A percentile compares a stretch with the other conserved stretches of the same genome.
Evolutionary conservation across 495 filamentous ascomycete genomes (phyloP).

Genomic region (Talaromyces wortmannii): DNA sequence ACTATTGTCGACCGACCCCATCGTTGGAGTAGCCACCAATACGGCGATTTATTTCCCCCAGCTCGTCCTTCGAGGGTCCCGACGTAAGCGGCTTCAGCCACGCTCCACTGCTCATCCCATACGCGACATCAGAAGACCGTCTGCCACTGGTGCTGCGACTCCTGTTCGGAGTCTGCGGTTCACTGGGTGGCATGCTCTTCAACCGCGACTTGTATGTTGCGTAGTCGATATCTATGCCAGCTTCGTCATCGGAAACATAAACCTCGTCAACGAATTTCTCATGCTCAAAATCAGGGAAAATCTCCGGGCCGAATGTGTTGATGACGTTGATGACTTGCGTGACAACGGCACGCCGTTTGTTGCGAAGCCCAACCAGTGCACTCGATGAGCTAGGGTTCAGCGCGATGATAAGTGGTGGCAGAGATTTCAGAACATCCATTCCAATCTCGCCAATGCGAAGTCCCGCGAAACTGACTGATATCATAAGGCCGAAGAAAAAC

Average conservation of each 20-base stretch:
- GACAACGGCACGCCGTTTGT: conserved; percentile 61
- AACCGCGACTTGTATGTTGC: conserved; percentile 20
- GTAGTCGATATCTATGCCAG: conserved; percentile 11
- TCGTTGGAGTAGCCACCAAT: not conserved
- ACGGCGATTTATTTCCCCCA: conserved; percentile 2
- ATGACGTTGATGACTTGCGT: conserved; percentile 73
- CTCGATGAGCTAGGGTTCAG: conserved; percentile 71
- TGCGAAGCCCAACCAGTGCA: conserved; percentile 64
- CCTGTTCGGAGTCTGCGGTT: conserved; percentile 49
- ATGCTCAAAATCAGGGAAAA: conserved; percentile 83
- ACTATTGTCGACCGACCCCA: not conserved
- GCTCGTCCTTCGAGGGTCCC: conserved; percentile 1
- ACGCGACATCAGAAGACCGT: not conserved
- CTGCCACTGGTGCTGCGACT: conserved; percentile 46
- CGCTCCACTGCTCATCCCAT: conserved; percentile 1
- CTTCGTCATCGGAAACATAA: conserved; percentile 22
- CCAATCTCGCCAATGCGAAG: conserved; percentile 87
- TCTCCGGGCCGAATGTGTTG: conserved; percentile 82
- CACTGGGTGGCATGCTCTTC: conserved; percentile 20
- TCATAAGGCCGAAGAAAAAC: conserved; percentile 65
- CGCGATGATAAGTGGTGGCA: conserved; percentile 71
- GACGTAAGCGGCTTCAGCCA: conserved; percentile 2
- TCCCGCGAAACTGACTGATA: conserved; percentile 76
- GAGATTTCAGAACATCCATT: conserved; percentile 90
- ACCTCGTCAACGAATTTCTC: conserved; percentile 60